Conservation (phyloP, 306 rosid genomes). For the Nissolia schottii region DNA sequence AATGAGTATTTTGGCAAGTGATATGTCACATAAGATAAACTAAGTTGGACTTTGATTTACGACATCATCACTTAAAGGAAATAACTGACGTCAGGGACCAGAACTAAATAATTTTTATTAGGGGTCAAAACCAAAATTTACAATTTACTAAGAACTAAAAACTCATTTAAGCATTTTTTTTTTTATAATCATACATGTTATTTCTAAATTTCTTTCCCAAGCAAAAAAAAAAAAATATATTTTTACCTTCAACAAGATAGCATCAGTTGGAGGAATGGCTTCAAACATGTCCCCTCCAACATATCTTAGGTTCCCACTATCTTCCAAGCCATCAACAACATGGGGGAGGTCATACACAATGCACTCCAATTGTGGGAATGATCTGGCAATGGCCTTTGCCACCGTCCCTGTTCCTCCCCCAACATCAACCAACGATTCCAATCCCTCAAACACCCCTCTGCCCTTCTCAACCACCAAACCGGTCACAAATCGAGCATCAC, state of each 20-base stretch:
- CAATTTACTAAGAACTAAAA: too few species aligned
- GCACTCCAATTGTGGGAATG: not conserved
- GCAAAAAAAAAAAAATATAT: too few species aligned
- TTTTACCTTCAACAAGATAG: slow-evolving; percentile 22
- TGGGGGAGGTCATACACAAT: slow-evolving; percentile 16
- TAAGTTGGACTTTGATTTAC: too few species aligned
- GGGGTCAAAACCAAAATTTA: too few species aligned
- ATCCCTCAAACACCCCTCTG: not conserved
- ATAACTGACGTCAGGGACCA: too few species aligned
- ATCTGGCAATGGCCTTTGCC: not conserved
- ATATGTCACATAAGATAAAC: too few species aligned
- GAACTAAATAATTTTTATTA: too few species aligned
- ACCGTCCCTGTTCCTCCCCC: slow-evolving; percentile 10
- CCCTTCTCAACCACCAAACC: slow-evolving; percentile 1
- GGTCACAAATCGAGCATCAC: not conserved
- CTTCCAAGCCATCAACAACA: slow-evolving; percentile 15
- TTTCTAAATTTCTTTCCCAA: too few species aligned
- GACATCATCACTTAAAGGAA: too few species aligned
- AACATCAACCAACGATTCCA: slow-evolving; percentile 19
- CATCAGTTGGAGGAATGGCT: not conserved
- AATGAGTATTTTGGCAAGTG: too few species aligned
- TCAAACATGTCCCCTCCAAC: slow-evolving; percentile 21
- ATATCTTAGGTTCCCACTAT: not conserved
- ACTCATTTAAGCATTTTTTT: too few species aligned
- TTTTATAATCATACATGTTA: too few species aligned